Percentiles rank a stretch among this genome's conserved stretches.
phyloP scores from a whole-genome alignment of 495 filamentous ascomycete species.

The Talaromyces wortmannii region DNA sequence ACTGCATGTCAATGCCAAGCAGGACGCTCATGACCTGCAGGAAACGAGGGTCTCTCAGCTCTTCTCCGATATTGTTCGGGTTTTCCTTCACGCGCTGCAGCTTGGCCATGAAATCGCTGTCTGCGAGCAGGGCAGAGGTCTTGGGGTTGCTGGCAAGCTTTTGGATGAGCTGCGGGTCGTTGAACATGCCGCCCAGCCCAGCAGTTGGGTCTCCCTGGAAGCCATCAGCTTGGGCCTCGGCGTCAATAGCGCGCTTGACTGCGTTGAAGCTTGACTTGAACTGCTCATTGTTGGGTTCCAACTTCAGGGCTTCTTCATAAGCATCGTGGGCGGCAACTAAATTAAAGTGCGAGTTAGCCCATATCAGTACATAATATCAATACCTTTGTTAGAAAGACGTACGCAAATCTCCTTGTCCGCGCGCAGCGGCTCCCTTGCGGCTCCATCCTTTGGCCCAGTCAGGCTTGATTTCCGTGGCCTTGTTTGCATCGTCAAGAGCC shows the following conservation, averaged over 20 bases:
- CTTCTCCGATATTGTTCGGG: slow-evolving; percentile 67
- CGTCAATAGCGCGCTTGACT: slow-evolving; percentile 81
- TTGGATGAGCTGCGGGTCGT: slow-evolving; percentile 78
- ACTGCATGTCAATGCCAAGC: slow-evolving; percentile 90
- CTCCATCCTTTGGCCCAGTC: slow-evolving; percentile 97
- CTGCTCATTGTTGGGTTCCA: slow-evolving; percentile 87
- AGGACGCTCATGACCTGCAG: slow-evolving; percentile 90
- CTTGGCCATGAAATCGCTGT: slow-evolving; percentile 84
- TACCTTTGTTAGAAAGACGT: slow-evolving; percentile 14
- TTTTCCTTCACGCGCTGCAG: slow-evolving; percentile 73
- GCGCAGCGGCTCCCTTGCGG: slow-evolving; percentile 84
- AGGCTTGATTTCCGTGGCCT: slow-evolving; percentile 87
- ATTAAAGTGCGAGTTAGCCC: slow-evolving; percentile 6
- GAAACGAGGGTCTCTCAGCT: slow-evolving; percentile 85
- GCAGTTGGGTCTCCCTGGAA: slow-evolving; percentile 58
- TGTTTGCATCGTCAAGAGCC: slow-evolving; percentile 84
- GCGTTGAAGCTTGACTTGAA: slow-evolving; percentile 80
- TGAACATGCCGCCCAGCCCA: slow-evolving; percentile 86
- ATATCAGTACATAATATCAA: neutral
- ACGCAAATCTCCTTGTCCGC: slow-evolving; percentile 79
- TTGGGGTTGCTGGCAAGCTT: slow-evolving; percentile 94
- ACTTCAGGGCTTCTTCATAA: slow-evolving; percentile 84
- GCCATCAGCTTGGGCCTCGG: slow-evolving; percentile 65
- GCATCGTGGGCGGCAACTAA: slow-evolving; percentile 74
- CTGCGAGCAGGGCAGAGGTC: slow-evolving; percentile 77